These are phyloP conservation scores for Pleurotus sapidus DNA, from an alignment of 768 basidiomycete genomes.

Conservation along the genomic window DNA sequence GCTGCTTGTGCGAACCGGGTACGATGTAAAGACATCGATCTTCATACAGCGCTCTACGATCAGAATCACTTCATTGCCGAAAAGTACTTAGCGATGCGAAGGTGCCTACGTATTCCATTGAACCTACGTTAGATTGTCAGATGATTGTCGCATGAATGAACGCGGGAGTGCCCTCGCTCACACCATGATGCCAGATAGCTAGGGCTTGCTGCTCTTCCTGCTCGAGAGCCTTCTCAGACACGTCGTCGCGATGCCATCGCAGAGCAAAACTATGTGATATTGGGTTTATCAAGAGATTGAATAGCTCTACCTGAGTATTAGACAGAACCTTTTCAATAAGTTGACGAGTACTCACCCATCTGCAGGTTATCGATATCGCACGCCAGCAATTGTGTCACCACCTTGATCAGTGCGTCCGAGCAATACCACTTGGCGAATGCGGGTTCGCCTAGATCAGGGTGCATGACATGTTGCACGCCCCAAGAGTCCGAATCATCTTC, in stretches of 20 bases:
- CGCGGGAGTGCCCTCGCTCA: slow-evolving; percentile 25
- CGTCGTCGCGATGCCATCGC: slow-evolving; percentile 80
- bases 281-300: slow-evolving; percentile 77
- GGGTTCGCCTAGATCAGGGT: slow-evolving; percentile 61
- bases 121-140: slow-evolving; percentile 34
- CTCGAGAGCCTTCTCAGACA: slow-evolving; percentile 50
- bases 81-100: background rate
- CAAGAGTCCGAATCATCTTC: slow-evolving; percentile 62
- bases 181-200: slow-evolving; percentile 60
- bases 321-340: background rate
- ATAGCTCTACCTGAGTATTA: slow-evolving; percentile 47
- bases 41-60: slow-evolving; percentile 60
- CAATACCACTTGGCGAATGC: slow-evolving; percentile 70
- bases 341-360: slow-evolving; percentile 52
- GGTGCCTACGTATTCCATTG: slow-evolving; percentile 78
- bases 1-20: slow-evolving; percentile 59
- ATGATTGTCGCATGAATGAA: background rate
- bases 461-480: slow-evolving; percentile 85
- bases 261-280: slow-evolving; percentile 61
- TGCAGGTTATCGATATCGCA: slow-evolving; percentile 62
- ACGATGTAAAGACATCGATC: slow-evolving; percentile 73
- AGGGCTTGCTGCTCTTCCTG: slow-evolving; percentile 63
- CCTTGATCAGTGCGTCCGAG: slow-evolving; percentile 41
- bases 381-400: slow-evolving; percentile 44
- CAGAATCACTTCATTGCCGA: background rate